Evolutionary conservation across 805 yeast species (phyloP).

Genomic region (Wickerhamiella alocasiicola): DNA sequence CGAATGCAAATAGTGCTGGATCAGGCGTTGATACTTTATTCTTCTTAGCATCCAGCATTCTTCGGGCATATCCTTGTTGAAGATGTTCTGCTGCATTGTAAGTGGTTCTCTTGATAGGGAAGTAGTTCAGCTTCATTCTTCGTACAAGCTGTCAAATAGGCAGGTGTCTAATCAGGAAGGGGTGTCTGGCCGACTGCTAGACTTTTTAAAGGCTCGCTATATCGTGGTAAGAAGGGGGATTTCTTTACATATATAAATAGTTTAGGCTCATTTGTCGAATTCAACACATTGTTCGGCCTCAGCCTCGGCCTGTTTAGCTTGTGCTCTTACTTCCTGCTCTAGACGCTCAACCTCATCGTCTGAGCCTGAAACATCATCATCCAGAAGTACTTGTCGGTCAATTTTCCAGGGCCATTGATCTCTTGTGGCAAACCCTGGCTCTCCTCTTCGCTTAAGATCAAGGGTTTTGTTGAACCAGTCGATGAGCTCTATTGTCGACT

Average conservation of each 20-base stretch:
- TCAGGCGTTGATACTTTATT: slow-evolving; percentile 1
- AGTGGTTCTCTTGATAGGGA: slow-evolving; percentile 7
- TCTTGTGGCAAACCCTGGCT: slow-evolving; percentile 51
- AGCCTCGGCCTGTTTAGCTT: too few species aligned
- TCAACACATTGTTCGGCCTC: too few species aligned
- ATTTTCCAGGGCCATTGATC: slow-evolving; percentile 33
- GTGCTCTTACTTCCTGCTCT: too few species aligned
- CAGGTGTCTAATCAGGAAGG: too few species aligned
- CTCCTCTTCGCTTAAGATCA: slow-evolving; percentile 51
- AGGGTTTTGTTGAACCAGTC: slow-evolving; percentile 76
- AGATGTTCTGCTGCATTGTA: slow-evolving; percentile 7
- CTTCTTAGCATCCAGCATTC: slow-evolving; percentile 11
- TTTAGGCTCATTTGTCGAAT: too few species aligned
- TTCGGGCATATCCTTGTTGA: slow-evolving; percentile 10
- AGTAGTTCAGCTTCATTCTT: neutral
- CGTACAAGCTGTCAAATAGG: too few species aligned
- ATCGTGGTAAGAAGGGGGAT: too few species aligned
- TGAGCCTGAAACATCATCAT: neutral
- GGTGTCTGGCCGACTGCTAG: too few species aligned
- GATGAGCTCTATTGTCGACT: slow-evolving; percentile 47
- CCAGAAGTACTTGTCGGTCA: neutral
- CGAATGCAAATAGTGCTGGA: slow-evolving; percentile 45
- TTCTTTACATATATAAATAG: too few species aligned
- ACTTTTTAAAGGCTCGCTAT: too few species aligned
- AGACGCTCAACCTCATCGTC: too few species aligned